phyloP scores from a whole-genome alignment of 192 early-diverging fungal genomes.

The Bifiguratus adelaidae region DNA sequence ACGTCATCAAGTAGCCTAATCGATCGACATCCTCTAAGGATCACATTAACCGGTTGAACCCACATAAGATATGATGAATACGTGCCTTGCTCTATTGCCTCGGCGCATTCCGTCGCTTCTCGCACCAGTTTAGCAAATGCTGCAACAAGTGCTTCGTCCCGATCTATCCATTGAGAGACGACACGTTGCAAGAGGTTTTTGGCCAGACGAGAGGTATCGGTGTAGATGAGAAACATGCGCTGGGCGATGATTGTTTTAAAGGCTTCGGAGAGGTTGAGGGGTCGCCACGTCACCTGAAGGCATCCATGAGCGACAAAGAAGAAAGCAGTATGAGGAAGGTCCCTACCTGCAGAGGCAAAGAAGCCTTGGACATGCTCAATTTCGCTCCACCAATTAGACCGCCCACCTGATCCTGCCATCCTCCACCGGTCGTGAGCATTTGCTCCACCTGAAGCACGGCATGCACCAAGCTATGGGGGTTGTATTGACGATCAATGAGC shows the following conservation, averaged over 20 bases:
- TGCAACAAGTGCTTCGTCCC: slow-evolving; percentile 7
- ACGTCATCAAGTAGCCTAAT: slow-evolving; percentile 5
- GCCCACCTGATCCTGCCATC: slow-evolving; percentile 20
- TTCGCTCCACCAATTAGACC: slow-evolving; percentile 16
- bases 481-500: slow-evolving; percentile 10
- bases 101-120: slow-evolving; percentile 8
- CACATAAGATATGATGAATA: no score
- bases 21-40: background rate
- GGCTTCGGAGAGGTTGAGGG: slow-evolving; percentile 1
- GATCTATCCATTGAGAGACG: slow-evolving; percentile 13
- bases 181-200: slow-evolving; percentile 19
- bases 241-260: slow-evolving; percentile 7
- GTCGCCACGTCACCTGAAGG: slow-evolving; percentile 6
- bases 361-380: slow-evolving; percentile 8
- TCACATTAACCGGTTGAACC: background rate
- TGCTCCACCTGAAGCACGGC: slow-evolving; percentile 19
- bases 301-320: background rate
- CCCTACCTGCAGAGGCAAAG: slow-evolving; percentile 13
- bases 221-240: slow-evolving; percentile 15
- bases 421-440: slow-evolving; percentile 24
- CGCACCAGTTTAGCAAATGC: slow-evolving; percentile 14
- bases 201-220: slow-evolving; percentile 15
- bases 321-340: background rate
- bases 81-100: slow-evolving; percentile 10
- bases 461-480: slow-evolving; percentile 9